phyloP scores from a whole-genome alignment of 2,329 filamentous ascomycete species.

The Colletotrichum orchidophilum region DNA sequence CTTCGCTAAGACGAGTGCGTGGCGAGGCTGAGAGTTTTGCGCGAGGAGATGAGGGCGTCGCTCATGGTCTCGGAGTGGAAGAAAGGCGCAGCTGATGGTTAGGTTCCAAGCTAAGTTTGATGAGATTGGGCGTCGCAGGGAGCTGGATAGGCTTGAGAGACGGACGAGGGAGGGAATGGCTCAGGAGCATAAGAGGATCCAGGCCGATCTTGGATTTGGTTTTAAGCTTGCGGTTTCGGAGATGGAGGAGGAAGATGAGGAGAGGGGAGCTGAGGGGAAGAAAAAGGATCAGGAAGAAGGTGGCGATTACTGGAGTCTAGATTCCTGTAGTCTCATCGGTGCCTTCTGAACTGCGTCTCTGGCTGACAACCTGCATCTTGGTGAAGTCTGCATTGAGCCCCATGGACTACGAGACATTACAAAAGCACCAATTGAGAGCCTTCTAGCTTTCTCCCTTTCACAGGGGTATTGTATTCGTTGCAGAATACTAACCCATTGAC shows the following conservation, averaged over 20 bases:
- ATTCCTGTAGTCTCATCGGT: accelerated
- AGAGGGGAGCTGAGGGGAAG: not conserved
- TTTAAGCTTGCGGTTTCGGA: not conserved
- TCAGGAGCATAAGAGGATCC: not conserved
- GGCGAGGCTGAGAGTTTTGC: not conserved
- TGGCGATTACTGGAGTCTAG: not conserved
- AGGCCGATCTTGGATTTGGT: not conserved
- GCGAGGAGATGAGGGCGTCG: not conserved
- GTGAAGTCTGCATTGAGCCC: no score
- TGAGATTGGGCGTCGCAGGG: not conserved
- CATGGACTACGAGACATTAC: no score
- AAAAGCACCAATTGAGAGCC: no score
- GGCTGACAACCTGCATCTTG: not conserved
- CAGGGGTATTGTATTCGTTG: not conserved
- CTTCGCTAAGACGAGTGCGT: constrained; percentile 43
- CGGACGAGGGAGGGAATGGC: not conserved
- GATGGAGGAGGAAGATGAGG: not conserved
- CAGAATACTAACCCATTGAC: not conserved
- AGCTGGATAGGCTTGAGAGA: not conserved
- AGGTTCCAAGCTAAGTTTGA: not conserved
- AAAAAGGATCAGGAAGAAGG: not conserved
- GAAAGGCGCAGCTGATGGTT: not conserved
- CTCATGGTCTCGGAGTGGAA: not conserved
- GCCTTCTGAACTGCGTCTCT: not conserved
- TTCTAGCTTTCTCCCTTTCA: not conserved